These are phyloP conservation scores for Scheffersomyces titani DNA, from an alignment of 1,139 yeast genomes.

Conservation along the genomic window DNA sequence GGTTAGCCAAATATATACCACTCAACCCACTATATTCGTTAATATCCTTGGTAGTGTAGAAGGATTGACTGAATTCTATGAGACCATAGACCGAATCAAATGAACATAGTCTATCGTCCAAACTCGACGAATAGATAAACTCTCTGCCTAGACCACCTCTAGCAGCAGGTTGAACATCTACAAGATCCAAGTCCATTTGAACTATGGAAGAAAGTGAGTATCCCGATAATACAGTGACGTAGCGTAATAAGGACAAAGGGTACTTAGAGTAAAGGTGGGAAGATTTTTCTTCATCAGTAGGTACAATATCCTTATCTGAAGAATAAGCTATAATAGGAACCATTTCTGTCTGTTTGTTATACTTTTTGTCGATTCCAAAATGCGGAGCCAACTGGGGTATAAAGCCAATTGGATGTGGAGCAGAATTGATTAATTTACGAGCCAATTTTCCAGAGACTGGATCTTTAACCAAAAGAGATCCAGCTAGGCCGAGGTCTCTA, in stretches of 20 bases:
- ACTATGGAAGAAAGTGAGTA: slow-evolving; percentile 27
- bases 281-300: slow-evolving; percentile 24
- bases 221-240: slow-evolving; percentile 31
- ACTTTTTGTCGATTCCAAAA: slow-evolving; percentile 36
- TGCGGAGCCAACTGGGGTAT: slow-evolving; percentile 48
- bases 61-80: slow-evolving; percentile 23
- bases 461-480: slow-evolving; percentile 34
- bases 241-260: slow-evolving; percentile 36
- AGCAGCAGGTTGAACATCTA: slow-evolving; percentile 41
- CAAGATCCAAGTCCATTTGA: slow-evolving; percentile 43
- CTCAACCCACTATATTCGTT: slow-evolving; percentile 32
- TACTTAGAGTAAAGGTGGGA: slow-evolving; percentile 43
- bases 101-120: slow-evolving; percentile 49
- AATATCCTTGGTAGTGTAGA: slow-evolving; percentile 15
- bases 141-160: slow-evolving; percentile 44
- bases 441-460: slow-evolving; percentile 20
- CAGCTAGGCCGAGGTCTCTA: slow-evolving; percentile 51
- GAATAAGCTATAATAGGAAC: slow-evolving; percentile 45
- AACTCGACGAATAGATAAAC: slow-evolving; percentile 44
- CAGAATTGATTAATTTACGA: slow-evolving; percentile 34
- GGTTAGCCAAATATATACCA: slow-evolving; percentile 42
- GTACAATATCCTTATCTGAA: slow-evolving; percentile 10
- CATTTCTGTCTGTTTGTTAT: slow-evolving; percentile 41
- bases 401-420: slow-evolving; percentile 41
- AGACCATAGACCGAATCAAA: slow-evolving; percentile 41